Evolutionary conservation across 805 yeast genomes (phyloP), one percentile per base, ranked within the genome.

Genomic region (Vanderwaltozyma tropicalis): DNA sequence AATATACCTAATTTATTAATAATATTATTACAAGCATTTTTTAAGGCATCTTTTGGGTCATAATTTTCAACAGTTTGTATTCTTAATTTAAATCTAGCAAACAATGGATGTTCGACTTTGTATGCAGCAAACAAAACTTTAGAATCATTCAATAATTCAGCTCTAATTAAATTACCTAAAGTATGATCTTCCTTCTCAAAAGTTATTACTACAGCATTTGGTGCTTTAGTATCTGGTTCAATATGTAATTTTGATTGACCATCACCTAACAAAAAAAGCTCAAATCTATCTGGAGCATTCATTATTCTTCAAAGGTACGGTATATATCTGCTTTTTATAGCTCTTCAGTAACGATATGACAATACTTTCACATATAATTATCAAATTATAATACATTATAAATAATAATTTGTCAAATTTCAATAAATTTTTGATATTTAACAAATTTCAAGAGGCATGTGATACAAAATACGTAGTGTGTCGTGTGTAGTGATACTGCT

Each of bases 251-350:
- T 92, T 37, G 89, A 82, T 38, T 85, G 94, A 38, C 98, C 97
- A 61, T 92, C 99, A n/a, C 96, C 97, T 51, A 92, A 71, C 50
- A 92, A 76, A 59, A 92, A 92, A 29, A 92, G 76, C 69, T 92
- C 99, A 61, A 89, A 92, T 72, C 98, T 80, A 67, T 92, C 98
- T 63, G 99, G 99, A 55, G 97, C 97, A 67, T 92, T 92, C 98
- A 92, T 89, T 10, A 24, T 24, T 10, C n/a, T n/a, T n/a, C n/a
- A n/a, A n/a, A n/a, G n/a, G n/a, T n/a, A n/a, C n/a, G n/a, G n/a
- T n/a, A n/a, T n/a, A n/a, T n/a, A n/a, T n/a, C n/a, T n/a, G n/a
- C n/a, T n/a, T n/a, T n/a, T n/a, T n/a, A n/a, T n/a, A n/a, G n/a
- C n/a, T n/a, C n/a, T n/a, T n/a, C n/a, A n/a, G n/a, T n/a, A n/a